These are phyloP conservation scores for Aegilops umbellulata DNA, from an alignment of 176 grass and related monocot genomes.

Conservation along the genomic window DNA sequence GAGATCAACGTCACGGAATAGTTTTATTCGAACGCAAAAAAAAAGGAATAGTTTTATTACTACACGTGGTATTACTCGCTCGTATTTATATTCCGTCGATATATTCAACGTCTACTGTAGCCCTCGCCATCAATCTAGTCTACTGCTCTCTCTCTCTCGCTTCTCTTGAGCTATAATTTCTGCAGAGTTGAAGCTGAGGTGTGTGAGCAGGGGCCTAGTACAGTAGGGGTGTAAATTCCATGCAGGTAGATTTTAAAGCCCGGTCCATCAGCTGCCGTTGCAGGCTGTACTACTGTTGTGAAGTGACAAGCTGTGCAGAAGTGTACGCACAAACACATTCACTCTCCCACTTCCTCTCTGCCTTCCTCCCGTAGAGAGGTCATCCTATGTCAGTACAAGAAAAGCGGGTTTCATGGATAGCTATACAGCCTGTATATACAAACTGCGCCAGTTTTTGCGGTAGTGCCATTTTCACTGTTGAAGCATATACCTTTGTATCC, in stretches of 20 bases:
- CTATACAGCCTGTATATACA: background rate
- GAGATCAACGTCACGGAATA: slow-evolving; percentile 42
- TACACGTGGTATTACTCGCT: background rate
- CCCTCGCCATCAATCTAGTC: background rate
- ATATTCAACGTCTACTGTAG: background rate
- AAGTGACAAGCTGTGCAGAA: slow-evolving; percentile 74
- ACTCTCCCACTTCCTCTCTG: background rate
- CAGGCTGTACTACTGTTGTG: slow-evolving; percentile 54
- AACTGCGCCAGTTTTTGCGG: background rate
- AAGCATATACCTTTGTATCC: too few relatives aligned
- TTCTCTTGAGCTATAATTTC: slow-evolving; percentile 5
- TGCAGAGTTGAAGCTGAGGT: slow-evolving; percentile 27
- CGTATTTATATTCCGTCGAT: background rate
- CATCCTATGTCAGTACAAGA: slow-evolving; percentile 35
- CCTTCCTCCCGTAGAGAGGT: background rate
- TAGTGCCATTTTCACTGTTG: too few relatives aligned
- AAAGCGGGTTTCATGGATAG: slow-evolving; percentile 14
- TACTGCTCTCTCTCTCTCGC: background rate
- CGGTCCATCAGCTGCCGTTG: slow-evolving; percentile 48
- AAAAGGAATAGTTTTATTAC: slow-evolving; percentile 12
- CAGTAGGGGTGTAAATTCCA: slow-evolving; percentile 28
- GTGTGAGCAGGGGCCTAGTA: slow-evolving; percentile 1
- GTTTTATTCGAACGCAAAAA: too few relatives aligned
- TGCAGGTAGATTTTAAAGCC: slow-evolving; percentile 43
- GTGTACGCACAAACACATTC: background rate